Base-by-base conservation (phyloP, 768 basidiomycete species). In the Mycena maculata region DNA sequence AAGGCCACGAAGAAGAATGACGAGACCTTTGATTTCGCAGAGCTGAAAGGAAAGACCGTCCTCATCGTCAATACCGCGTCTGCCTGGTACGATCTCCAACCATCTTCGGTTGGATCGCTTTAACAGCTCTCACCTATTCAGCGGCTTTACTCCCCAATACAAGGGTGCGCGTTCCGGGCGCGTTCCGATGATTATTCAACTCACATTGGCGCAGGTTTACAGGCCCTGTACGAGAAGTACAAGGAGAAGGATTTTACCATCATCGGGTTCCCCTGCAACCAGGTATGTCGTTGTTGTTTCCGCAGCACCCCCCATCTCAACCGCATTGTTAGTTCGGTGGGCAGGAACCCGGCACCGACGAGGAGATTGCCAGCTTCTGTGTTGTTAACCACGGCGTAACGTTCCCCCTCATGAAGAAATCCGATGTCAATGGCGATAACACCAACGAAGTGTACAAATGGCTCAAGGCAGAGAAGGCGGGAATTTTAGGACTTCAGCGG, bases 231-330 rank as follows among this genome's bases (percentile, higher is more conserved):
- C 77, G 86, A 95, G 60, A 92, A 92, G 75, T 92, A 94, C 83
- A 90, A 92, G 75, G 90, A 90, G 56, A 81, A 85, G 60, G 93
- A 85, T 8, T 84, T 97, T 48, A 85, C 90, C 54, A 87, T 98
- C 61, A 85, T 98, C 56, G 95, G 95, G 3, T 97, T 97, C 84
- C 96, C 96, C 13, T 95, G 90, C 79, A 94, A 96, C 75, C 95
- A 93, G 77, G 91, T 91, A 61, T 41, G 79, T 76, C 31, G 39
- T 1, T 16, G 3, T 39, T 44, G 1, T 33, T 48, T 27, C 23
- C 20, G 48, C 22, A 16, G 12, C 28, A 31, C 10, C 27, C 30
- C 44, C 36, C 18, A 44, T 28, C 52, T 47, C 60, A 28, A 49
- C 54, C 38, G 3, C 45, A 16, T 53, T 11, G 50, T 22, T 69